phyloP scores from a whole-genome alignment of 225 moss, liverwort and hornwort genomes.

The Lunularia cruciata region DNA sequence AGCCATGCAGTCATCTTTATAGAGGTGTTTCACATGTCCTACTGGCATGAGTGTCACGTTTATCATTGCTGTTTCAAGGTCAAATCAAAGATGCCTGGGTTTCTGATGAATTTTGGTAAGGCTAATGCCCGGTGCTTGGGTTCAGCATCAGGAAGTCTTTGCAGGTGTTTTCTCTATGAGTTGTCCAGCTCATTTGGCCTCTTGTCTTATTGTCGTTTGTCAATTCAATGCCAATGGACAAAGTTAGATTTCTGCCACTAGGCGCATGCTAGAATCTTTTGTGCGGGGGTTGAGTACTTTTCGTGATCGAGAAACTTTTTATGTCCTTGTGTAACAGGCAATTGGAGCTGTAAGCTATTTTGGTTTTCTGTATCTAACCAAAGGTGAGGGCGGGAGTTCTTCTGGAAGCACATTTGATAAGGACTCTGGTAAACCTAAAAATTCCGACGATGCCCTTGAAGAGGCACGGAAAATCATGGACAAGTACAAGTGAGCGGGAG shows the following conservation, averaged over 20 bases:
- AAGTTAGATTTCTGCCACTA: neutral
- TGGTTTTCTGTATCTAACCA: constrained; percentile 60
- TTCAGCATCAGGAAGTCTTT: too few species aligned
- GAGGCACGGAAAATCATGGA: constrained; percentile 93
- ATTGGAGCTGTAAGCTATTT: constrained; percentile 73
- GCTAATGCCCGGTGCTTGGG: too few species aligned
- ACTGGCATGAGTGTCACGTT: too few species aligned
- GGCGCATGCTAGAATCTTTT: neutral
- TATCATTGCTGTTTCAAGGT: too few species aligned
- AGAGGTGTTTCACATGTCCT: too few species aligned
- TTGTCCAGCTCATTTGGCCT: too few species aligned
- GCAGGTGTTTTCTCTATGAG: too few species aligned
- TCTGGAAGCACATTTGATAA: constrained; percentile 41
- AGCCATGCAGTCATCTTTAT: too few species aligned
- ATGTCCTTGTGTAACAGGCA: constrained; percentile 56
- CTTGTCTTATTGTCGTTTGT: too few species aligned
- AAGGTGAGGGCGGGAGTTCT: constrained; percentile 52
- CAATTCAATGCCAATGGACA: neutral
- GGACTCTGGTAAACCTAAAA: constrained; percentile 46
- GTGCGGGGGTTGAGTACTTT: neutral
- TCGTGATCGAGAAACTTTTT: neutral
- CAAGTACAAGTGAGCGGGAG: constrained; percentile 54
- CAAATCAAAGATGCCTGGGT: too few species aligned
- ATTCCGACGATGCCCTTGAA: constrained; percentile 61
- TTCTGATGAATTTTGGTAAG: too few species aligned